Percentiles rank a stretch among this genome's conserved stretches.
phyloP scores from a whole-genome alignment of 1,139 yeast genomes.

The Suhomyces atakaporum region DNA sequence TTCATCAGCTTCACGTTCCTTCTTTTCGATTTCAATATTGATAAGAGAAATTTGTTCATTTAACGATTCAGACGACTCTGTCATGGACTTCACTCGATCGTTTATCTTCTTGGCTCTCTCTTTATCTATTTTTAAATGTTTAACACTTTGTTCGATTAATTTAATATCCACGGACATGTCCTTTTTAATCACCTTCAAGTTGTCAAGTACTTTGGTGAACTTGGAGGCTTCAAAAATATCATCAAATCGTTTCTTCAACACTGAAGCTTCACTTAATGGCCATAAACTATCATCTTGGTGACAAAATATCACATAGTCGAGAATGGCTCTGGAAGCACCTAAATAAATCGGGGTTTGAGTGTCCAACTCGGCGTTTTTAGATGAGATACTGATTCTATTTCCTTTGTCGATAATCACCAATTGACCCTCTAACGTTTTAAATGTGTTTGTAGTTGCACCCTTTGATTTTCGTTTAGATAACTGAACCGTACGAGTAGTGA shows the following conservation, averaged over 20 bases:
- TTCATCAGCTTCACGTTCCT: constrained; percentile 60
- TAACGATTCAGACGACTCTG: constrained; percentile 45
- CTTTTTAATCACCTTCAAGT: constrained; percentile 71
- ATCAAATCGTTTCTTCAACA: constrained; percentile 87
- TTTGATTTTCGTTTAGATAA: constrained; percentile 55
- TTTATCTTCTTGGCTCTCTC: constrained; percentile 66
- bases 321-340: constrained; percentile 85
- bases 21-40: constrained; percentile 46
- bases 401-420: constrained; percentile 66
- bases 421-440: constrained; percentile 91
- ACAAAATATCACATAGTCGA: constrained; percentile 93
- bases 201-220: constrained; percentile 87
- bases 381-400: constrained; percentile 71
- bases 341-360: constrained; percentile 74
- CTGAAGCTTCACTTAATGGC: constrained; percentile 94
- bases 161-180: constrained; percentile 77
- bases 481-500: constrained; percentile 83
- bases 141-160: constrained; percentile 73
- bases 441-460: constrained; percentile 52
- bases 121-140: constrained; percentile 71
- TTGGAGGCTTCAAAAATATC: constrained; percentile 95
- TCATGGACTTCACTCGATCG: constrained; percentile 48
- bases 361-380: constrained; percentile 86
- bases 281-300: constrained; percentile 97
- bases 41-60: constrained; percentile 52